Conservation (phyloP, 192 early-diverging fungal genomes). For the Backusella macrospora region DNA sequence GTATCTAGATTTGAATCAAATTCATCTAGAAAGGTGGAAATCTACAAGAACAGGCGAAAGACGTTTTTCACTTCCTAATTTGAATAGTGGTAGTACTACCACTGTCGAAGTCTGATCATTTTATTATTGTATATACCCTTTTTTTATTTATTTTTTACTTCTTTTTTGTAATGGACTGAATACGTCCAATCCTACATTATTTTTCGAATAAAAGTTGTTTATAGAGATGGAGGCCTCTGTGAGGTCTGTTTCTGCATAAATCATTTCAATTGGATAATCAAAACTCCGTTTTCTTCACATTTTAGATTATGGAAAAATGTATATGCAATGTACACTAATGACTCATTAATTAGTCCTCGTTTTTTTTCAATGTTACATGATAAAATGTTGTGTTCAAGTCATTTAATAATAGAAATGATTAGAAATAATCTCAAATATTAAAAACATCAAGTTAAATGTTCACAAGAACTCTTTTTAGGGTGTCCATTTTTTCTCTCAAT, state of each 20-base stretch:
- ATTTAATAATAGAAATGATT: too few species aligned
- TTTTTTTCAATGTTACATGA: background rate
- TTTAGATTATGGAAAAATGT: background rate
- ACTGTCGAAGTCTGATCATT: background rate
- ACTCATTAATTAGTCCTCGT: background rate
- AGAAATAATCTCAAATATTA: too few species aligned
- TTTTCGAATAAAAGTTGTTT: background rate
- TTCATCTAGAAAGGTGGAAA: slow-evolving; percentile 9
- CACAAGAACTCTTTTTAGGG: too few species aligned
- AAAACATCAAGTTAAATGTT: too few species aligned
- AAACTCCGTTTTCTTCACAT: background rate
- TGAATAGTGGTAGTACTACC: background rate
- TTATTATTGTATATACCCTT: background rate
- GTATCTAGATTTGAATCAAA: background rate
- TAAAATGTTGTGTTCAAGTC: too few species aligned
- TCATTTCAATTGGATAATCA: background rate
- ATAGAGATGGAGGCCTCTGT: background rate
- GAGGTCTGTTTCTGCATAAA: background rate
- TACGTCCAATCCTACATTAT: background rate
- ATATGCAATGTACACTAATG: background rate
- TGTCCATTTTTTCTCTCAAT: too few species aligned
- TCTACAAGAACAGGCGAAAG: background rate
- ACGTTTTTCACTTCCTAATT: slow-evolving; percentile 16
- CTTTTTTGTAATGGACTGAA: background rate
- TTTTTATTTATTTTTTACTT: background rate